These are phyloP conservation scores for Kazachstania bromeliacearum DNA, from an alignment of 805 yeast genomes.

Conservation along the genomic window DNA sequence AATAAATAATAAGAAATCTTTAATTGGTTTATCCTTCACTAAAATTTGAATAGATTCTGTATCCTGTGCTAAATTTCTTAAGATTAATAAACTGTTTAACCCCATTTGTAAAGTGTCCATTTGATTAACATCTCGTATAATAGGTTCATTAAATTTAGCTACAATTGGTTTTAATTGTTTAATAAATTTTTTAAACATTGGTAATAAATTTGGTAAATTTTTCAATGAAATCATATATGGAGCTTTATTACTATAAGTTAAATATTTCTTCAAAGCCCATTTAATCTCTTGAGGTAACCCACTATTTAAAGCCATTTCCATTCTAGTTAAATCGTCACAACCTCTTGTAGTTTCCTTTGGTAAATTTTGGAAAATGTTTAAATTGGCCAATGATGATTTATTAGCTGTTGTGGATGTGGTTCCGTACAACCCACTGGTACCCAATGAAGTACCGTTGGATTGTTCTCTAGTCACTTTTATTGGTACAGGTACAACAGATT, in stretches of 20 bases:
- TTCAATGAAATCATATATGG: constrained; percentile 43
- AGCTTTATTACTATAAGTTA: constrained; percentile 34
- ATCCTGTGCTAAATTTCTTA: constrained; percentile 80
- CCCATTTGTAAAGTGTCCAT: constrained; percentile 22
- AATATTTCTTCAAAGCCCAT: constrained; percentile 51
- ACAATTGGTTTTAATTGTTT: constrained; percentile 16
- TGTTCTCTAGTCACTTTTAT: constrained; percentile 24
- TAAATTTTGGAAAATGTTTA: constrained; percentile 26
- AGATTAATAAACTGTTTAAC: constrained; percentile 39
- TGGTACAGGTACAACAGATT: constrained; percentile 21
- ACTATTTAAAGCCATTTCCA: constrained; percentile 59
- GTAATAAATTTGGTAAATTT: constrained; percentile 30
- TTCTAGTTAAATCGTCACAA: constrained; percentile 51
- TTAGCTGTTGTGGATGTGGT: too few species aligned
- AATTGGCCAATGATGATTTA: constrained; percentile 24
- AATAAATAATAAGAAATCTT: constrained; percentile 35
- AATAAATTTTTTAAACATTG: constrained; percentile 32
- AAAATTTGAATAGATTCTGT: constrained; percentile 71
- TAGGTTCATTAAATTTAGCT: constrained; percentile 19
- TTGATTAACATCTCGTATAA: constrained; percentile 10
- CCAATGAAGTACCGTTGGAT: constrained; percentile 19
- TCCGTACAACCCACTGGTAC: too few species aligned
- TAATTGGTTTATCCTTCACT: constrained; percentile 44
- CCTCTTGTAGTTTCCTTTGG: constrained; percentile 40
- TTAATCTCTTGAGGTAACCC: constrained; percentile 58